phyloP scores from a whole-genome alignment of 208 protist genomes.

The Leishmania mexicana region DNA sequence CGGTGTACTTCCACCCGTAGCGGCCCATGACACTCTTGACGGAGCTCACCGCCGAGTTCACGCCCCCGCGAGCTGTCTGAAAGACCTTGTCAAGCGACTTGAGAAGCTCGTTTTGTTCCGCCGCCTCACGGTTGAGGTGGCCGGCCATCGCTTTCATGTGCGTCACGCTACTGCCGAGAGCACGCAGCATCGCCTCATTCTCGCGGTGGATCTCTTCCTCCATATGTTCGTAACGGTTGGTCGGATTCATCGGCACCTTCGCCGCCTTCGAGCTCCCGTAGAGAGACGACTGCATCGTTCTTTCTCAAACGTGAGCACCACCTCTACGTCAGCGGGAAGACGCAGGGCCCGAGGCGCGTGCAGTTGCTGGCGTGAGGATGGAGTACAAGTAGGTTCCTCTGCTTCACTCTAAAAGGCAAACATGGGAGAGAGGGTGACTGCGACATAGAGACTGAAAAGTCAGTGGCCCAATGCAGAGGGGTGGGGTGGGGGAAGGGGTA shows the following conservation, averaged over 20 bases:
- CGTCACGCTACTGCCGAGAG: conserved; percentile 59
- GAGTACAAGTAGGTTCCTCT: neutral
- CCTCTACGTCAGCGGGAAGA: neutral
- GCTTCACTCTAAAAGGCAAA: neutral
- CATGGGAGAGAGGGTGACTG: neutral
- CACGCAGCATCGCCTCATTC: conserved; percentile 79
- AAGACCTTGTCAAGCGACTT: conserved; percentile 48
- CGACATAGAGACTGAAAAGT: neutral
- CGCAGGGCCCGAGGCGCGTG: neutral
- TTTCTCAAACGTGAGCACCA: neutral
- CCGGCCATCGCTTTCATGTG: conserved; percentile 70
- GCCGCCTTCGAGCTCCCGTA: conserved; percentile 34
- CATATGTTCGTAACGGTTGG: conserved; percentile 42
- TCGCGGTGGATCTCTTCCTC: conserved; percentile 75
- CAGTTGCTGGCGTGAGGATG: neutral
- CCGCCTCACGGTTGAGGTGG: conserved; percentile 57
- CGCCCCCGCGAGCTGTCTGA: conserved; percentile 51
- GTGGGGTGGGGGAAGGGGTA: neutral
- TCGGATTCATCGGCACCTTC: neutral
- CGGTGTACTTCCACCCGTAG: conserved; percentile 66
- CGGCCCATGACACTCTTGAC: conserved; percentile 60
- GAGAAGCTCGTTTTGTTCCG: conserved; percentile 79
- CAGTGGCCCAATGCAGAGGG: neutral
- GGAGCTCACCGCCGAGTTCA: conserved; percentile 49
- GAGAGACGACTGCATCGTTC: conserved; percentile 68